phyloP scores from a whole-genome alignment of 345 rosid genomes.

The Tarenaya hassleriana region DNA sequence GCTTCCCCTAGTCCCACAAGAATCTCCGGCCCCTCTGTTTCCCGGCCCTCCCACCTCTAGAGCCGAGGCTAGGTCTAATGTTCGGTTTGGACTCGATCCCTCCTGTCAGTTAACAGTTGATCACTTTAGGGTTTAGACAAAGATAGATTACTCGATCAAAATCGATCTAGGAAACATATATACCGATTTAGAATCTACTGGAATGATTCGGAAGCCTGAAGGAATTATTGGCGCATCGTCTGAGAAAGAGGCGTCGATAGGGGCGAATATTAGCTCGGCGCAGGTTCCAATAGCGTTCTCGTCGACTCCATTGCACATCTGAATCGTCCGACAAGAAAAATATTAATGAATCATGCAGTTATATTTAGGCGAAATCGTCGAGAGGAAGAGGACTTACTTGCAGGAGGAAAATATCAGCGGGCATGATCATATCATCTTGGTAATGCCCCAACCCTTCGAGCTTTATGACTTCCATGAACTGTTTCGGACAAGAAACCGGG shows the following conservation, averaged over 20 bases:
- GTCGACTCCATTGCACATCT: slow-evolving; percentile 95
- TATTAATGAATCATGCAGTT: background rate
- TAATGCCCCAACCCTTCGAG: slow-evolving; percentile 79
- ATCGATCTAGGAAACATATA: slow-evolving; percentile 2
- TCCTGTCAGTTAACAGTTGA: slow-evolving; percentile 36
- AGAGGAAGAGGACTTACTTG: slow-evolving; percentile 53
- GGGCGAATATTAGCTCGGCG: slow-evolving; percentile 90
- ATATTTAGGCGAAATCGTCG: background rate
- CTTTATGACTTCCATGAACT: slow-evolving; percentile 95
- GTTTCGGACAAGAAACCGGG: background rate
- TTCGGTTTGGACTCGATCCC: slow-evolving; percentile 80
- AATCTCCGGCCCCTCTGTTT: slow-evolving; percentile 52
- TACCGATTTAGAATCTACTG: slow-evolving; percentile 74
- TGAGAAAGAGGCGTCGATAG: slow-evolving; percentile 92
- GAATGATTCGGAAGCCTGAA: slow-evolving; percentile 96
- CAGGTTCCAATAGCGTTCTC: slow-evolving; percentile 78
- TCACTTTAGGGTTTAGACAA: slow-evolving; percentile 1
- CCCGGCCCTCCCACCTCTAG: slow-evolving; percentile 67
- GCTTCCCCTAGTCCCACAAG: slow-evolving; percentile 42
- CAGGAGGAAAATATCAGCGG: slow-evolving; percentile 83
- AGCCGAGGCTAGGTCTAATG: slow-evolving; percentile 90
- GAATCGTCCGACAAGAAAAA: slow-evolving; percentile 15
- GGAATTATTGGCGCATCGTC: slow-evolving; percentile 94
- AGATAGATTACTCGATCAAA: background rate
- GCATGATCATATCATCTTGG: slow-evolving; percentile 79